Base-by-base conservation (phyloP, 345 rosid species). In the Eutrema japonicum region DNA sequence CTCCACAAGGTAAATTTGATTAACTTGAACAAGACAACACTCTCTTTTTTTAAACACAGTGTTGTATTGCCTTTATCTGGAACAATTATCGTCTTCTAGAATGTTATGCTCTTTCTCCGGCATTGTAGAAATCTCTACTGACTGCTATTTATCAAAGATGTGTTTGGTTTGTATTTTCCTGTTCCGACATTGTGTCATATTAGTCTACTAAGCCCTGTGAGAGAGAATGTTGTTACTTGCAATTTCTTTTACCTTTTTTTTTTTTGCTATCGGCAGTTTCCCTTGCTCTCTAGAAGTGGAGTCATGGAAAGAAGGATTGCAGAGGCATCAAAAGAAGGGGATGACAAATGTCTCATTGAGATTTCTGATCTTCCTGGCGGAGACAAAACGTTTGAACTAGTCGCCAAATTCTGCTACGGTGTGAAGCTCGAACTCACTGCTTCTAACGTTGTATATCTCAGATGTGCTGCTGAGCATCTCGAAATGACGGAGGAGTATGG, bases 351-450 rank as follows among this genome's bases (percentile, higher is more conserved):
- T 51, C 48, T 79, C 61, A 82, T 90, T 57, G 61, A 69, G 48
- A 87, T 86, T 12, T 82, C 89, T 5, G 83, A 83, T 43, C 78
- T 92, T 78, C 98, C 99, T 40, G 97, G 97, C 4, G 91, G 94
- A 41, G 87, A 92, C 73, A 95, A 90, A 73, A 95, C 96, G 18
- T 95, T 95, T 80, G 99, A 95, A 76, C 96, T 90, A 59, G 82
- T 95, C 37, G 97, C 96, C 51, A 95, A 92, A 79, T 95, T 95
- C 82, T 95, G 98, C 80, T 95, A 95, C 6, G 98, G 98, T n/a
- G 96, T 95, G 79, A 95, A 92, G 79, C 96, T 95, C 12, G 98
- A 95, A 58, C 90, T 92, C 66, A 92, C 98, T 50, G 85, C 98
- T 50, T 84, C 94, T 11, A 95, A 95, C 77, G 92, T 92, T 52